These are phyloP conservation scores for Dactylellina drechsleri DNA, from an alignment of 2,329 filamentous ascomycete species.

Conservation along the genomic window DNA sequence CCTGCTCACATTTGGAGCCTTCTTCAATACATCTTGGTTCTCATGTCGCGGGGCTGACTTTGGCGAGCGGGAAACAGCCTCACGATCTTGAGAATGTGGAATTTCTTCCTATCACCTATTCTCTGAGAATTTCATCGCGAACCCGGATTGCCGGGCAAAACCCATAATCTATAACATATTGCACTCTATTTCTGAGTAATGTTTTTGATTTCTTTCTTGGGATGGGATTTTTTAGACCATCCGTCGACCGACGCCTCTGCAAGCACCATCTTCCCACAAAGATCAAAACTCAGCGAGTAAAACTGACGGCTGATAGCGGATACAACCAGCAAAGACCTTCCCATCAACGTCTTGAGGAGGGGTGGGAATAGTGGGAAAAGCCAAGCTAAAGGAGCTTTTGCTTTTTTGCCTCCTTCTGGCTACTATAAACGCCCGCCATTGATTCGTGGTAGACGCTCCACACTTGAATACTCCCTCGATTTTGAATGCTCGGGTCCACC, in stretches of 20 bases:
- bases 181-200: too few species aligned
- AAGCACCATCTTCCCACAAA: background rate
- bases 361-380: too few species aligned
- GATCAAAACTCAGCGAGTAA: background rate
- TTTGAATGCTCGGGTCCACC: too few species aligned
- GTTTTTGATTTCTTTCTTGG: too few species aligned
- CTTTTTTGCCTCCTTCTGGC: slow-evolving; percentile 21
- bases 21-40: background rate
- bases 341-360: background rate
- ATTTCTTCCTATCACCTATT: background rate
- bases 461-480: too few species aligned
- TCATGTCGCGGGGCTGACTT: slow-evolving; percentile 2
- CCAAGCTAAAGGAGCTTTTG: background rate
- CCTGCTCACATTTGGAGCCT: background rate
- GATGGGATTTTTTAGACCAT: background rate
- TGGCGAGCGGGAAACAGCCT: background rate
- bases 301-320: slow-evolving; percentile 17
- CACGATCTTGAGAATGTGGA: slow-evolving; percentile 3
- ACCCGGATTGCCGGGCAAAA: too few species aligned
- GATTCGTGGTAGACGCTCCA: too few species aligned
- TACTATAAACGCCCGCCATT: slow-evolving; percentile 23
- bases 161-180: too few species aligned
- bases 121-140: too few species aligned
- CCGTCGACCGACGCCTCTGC: slow-evolving; percentile 7
- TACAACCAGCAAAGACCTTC: slow-evolving; percentile 34